Evolutionary conservation across 108 stramenopile genomes (phyloP).

Genomic region (Nannochloropsis oceanica): DNA sequence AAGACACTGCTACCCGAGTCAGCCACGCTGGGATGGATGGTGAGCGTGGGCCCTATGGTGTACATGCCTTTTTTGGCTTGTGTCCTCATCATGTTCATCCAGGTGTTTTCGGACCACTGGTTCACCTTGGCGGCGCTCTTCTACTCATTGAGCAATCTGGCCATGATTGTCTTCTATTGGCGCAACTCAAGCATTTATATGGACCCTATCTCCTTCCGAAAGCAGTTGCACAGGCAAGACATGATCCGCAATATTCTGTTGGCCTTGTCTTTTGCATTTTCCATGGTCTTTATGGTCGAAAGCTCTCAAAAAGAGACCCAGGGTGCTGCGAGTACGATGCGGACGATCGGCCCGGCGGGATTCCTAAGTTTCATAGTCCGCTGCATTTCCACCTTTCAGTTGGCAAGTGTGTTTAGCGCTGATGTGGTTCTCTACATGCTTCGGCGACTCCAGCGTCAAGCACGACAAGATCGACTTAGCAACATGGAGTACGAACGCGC

Average conservation of each 20-base stretch:
- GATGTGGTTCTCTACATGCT: not conserved
- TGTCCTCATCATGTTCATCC: not conserved
- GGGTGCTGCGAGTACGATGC: not conserved
- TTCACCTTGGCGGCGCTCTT: not conserved
- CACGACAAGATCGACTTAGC: not conserved
- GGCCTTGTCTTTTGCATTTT: not conserved
- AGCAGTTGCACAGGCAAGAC: not conserved
- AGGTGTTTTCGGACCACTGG: not conserved
- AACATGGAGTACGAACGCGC: not conserved
- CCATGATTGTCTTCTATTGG: not conserved
- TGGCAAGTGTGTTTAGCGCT: not conserved
- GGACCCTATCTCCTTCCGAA: not conserved
- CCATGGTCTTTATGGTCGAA: not conserved
- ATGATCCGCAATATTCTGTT: not conserved
- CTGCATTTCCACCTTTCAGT: not conserved
- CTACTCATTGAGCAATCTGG: not conserved
- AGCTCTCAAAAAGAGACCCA: not conserved
- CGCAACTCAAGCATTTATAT: not conserved
- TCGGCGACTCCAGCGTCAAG: not conserved
- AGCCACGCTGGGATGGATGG: not conserved
- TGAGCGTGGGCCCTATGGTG: not conserved
- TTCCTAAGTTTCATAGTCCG: not conserved
- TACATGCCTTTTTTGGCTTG: not conserved
- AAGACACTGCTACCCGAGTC: not conserved
- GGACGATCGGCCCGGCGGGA: not conserved